Evolutionary conservation across 768 basidiomycete genomes (phyloP).

Genomic region (Phylloporus sp.): DNA sequence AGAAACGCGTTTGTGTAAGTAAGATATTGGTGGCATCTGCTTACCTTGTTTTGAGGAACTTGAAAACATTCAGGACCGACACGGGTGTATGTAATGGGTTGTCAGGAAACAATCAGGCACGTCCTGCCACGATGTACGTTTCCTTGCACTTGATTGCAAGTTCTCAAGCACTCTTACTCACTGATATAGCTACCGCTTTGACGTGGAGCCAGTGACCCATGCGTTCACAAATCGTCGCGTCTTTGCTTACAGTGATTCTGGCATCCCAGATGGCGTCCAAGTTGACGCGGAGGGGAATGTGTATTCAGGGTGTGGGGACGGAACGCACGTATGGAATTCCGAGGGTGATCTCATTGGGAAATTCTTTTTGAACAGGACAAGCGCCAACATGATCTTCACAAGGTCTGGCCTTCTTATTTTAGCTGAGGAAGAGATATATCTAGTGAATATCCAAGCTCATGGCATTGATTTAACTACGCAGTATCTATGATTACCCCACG

Average conservation of each 20-base stretch:
- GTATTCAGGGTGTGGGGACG: constrained; percentile 65
- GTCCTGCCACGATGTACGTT: constrained; percentile 66
- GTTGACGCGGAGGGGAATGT: constrained; percentile 64
- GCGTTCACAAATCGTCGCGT: constrained; percentile 58
- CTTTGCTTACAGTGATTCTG: constrained; percentile 65
- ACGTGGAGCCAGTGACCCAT: constrained; percentile 55
- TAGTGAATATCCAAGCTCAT: constrained; percentile 35
- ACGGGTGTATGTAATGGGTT: constrained; percentile 36
- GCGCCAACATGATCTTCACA: constrained; percentile 40
- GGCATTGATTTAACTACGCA: constrained; percentile 18
- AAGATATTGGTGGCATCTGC: neutral
- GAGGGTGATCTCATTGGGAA: constrained; percentile 61
- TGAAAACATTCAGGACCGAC: constrained; percentile 30
- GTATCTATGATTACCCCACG: neutral
- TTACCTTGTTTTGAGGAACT: neutral
- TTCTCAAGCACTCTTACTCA: neutral
- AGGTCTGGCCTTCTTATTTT: constrained; percentile 39
- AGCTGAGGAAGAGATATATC: constrained; percentile 37
- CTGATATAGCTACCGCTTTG: constrained; percentile 55
- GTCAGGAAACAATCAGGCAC: constrained; percentile 50
- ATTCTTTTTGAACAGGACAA: constrained; percentile 45
- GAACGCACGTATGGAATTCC: constrained; percentile 58
- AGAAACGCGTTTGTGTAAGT: constrained; percentile 60
- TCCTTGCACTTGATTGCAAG: neutral
- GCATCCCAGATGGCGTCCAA: constrained; percentile 64